These are phyloP conservation scores for Eutrema japonicum DNA, from an alignment of 345 rosid genomes.

Conservation along the genomic window DNA sequence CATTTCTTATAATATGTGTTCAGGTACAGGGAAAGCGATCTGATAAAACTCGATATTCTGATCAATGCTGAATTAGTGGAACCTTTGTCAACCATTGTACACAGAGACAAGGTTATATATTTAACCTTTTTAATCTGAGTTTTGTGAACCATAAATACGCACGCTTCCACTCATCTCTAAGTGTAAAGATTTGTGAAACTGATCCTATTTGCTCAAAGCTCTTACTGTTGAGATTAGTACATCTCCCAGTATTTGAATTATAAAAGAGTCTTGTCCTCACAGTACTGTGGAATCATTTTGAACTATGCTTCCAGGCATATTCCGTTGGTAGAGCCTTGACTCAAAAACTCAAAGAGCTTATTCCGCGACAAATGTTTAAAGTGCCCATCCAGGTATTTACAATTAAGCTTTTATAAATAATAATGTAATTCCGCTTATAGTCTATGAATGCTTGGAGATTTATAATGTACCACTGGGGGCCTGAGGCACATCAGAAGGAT, in stretches of 20 bases:
- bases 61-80: slow-evolving; percentile 88
- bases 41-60: slow-evolving; percentile 86
- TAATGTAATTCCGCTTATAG: background rate
- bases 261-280: slow-evolving; percentile 2
- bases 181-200: slow-evolving; percentile 23
- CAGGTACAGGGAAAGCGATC: slow-evolving; percentile 85
- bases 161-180: slow-evolving; percentile 6
- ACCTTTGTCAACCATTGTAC: slow-evolving; percentile 93
- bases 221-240: slow-evolving; percentile 8
- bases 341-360: slow-evolving; percentile 94
- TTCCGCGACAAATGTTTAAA: slow-evolving; percentile 99
- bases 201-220: background rate
- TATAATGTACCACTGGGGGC: background rate
- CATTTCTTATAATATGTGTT: slow-evolving; percentile 37
- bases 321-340: slow-evolving; percentile 93
- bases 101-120: slow-evolving; percentile 76
- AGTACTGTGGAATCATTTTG: slow-evolving; percentile 23
- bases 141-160: background rate
- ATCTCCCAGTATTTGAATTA: background rate
- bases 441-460: slow-evolving; percentile 5
- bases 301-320: slow-evolving; percentile 74
- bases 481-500: slow-evolving; percentile 2
- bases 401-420: background rate
- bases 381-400: slow-evolving; percentile 84
- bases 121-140: background rate